Evolutionary conservation across 1,284 basidiomycete genomes (phyloP).

Genomic region (Ceratobasidium sp.): DNA sequence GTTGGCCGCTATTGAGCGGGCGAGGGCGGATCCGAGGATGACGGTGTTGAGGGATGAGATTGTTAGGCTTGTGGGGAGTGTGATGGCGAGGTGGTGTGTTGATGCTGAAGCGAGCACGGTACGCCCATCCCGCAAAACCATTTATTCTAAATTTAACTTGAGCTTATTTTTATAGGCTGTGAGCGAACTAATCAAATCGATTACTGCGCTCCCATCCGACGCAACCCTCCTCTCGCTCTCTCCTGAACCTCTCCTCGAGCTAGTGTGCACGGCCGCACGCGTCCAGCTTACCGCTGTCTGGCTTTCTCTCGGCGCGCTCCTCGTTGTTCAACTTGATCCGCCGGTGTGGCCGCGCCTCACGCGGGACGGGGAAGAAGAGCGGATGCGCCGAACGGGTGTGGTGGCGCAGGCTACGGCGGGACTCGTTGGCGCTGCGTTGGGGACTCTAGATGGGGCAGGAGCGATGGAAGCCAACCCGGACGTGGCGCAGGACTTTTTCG

Average conservation of each 20-base stretch:
- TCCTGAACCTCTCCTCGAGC: constrained; percentile 79
- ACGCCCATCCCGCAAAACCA: constrained; percentile 56
- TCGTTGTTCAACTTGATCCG: constrained; percentile 83
- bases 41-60: constrained; percentile 74
- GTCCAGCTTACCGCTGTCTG: constrained; percentile 83
- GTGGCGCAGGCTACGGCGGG: constrained; percentile 70
- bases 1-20: constrained; percentile 66
- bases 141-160: too few species aligned
- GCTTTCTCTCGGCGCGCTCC: constrained; percentile 82
- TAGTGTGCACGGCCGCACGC: constrained; percentile 82
- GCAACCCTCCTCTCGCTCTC: constrained; percentile 83
- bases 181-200: constrained; percentile 84
- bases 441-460: constrained; percentile 64
- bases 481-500: constrained; percentile 89
- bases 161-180: too few species aligned
- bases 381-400: constrained; percentile 56
- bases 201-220: constrained; percentile 79
- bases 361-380: constrained; percentile 60
- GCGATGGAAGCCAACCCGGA: constrained; percentile 85
- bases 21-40: constrained; percentile 76
- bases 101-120: constrained; percentile 85
- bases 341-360: constrained; percentile 68
- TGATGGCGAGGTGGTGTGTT: constrained; percentile 79
- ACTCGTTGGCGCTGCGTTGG: constrained; percentile 73
- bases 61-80: constrained; percentile 68